These are phyloP conservation scores for Mesembryanthemum crystallinum DNA, from an alignment of 148 eudicot species.

Conservation along the genomic window DNA sequence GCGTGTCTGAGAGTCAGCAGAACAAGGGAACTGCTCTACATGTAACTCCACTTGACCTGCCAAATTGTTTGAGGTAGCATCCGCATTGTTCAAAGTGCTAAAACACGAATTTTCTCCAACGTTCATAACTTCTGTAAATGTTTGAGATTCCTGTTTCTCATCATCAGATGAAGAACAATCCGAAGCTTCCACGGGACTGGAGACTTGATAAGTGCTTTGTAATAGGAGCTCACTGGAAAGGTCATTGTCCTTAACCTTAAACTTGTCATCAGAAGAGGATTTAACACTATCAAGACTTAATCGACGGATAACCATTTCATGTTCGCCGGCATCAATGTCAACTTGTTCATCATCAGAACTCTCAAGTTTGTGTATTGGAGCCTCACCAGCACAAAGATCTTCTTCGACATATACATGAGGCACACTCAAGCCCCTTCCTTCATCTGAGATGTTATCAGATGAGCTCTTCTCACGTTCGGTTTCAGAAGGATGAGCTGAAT, in stretches of 20 bases:
- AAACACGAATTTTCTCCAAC: constrained; percentile 4
- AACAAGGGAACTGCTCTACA: constrained; percentile 9
- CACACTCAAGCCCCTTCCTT: constrained; percentile 34
- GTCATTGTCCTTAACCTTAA: constrained; percentile 10
- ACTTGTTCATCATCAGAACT: constrained; percentile 18
- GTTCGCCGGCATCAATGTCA: constrained; percentile 3
- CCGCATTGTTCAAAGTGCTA: not conserved
- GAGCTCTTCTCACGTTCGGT: constrained; percentile 30
- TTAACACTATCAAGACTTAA: constrained; percentile 10
- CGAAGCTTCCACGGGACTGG: constrained; percentile 8
- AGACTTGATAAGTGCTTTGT: constrained; percentile 10
- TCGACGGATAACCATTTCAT: constrained; percentile 5
- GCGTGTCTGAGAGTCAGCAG: constrained; percentile 12
- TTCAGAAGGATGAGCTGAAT: constrained; percentile 28
- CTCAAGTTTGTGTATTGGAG: constrained; percentile 10
- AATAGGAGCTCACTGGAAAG: constrained; percentile 9
- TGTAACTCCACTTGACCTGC: not conserved
- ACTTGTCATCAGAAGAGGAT: constrained; percentile 15
- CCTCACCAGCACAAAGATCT: constrained; percentile 2
- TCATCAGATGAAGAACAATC: constrained; percentile 8
- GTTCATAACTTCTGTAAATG: constrained; percentile 14
- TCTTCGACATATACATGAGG: constrained; percentile 38
- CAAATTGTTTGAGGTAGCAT: constrained; percentile 6
- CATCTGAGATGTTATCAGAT: constrained; percentile 28
- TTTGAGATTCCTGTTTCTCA: not conserved